These are phyloP conservation scores for Leishmania martiniquensis DNA, from an alignment of 208 protist species.

Conservation along the genomic window DNA sequence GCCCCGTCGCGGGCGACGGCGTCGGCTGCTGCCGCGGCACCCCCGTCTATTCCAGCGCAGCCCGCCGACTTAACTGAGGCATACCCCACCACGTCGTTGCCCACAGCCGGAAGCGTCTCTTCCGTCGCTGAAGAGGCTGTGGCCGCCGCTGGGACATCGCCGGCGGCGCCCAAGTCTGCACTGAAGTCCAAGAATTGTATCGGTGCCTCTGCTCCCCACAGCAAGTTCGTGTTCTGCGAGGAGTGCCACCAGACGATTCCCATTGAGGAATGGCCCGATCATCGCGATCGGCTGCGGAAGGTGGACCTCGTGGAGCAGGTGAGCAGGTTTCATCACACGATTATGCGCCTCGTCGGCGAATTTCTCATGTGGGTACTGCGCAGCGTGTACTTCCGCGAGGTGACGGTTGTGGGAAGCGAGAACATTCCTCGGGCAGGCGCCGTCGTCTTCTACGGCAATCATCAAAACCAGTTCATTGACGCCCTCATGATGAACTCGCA, in stretches of 20 bases:
- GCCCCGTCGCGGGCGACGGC: not conserved
- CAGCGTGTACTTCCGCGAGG: slow-evolving; percentile 94
- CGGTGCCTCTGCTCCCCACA: slow-evolving; percentile 22
- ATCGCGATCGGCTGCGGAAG: slow-evolving; percentile 71
- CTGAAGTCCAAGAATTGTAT: slow-evolving; percentile 58
- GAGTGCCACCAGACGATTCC: slow-evolving; percentile 71
- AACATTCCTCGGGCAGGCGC: slow-evolving; percentile 90
- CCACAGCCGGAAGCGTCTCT: not conserved
- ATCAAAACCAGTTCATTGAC: slow-evolving; percentile 95
- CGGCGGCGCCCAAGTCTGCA: slow-evolving; percentile 17
- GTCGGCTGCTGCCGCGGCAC: not conserved
- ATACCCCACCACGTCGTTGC: not conserved
- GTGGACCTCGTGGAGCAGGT: slow-evolving; percentile 60
- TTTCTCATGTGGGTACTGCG: slow-evolving; percentile 88
- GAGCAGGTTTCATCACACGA: slow-evolving; percentile 47
- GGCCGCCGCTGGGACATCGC: not conserved
- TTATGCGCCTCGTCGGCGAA: slow-evolving; percentile 67
- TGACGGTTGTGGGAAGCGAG: slow-evolving; percentile 86
- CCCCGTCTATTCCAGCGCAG: not conserved
- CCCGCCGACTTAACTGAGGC: not conserved
- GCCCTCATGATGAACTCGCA: slow-evolving; percentile 90
- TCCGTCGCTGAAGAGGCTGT: not conserved
- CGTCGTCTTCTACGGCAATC: slow-evolving; percentile 94
- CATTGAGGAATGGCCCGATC: slow-evolving; percentile 73
- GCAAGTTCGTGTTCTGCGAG: slow-evolving; percentile 55